These are phyloP conservation scores for Penicillium sp. DNA, from an alignment of 2,329 filamentous ascomycete species.

Conservation along the genomic window DNA sequence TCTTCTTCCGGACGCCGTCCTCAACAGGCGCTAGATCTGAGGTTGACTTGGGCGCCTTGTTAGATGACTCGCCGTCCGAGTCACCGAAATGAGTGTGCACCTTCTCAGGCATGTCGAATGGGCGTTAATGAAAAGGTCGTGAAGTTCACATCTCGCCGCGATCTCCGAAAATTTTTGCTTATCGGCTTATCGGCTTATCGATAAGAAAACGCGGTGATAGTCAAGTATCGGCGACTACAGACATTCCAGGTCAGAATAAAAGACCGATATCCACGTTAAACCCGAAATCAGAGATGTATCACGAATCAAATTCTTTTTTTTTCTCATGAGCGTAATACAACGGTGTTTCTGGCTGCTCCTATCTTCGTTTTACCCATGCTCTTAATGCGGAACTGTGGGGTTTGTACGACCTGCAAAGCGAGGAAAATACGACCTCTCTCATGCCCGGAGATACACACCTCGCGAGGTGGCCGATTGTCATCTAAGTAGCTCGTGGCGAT, in stretches of 20 bases:
- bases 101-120: slow-evolving; percentile 42
- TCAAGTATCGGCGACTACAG: not conserved
- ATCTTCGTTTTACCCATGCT: too few species aligned
- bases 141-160: not conserved
- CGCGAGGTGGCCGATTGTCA: too few species aligned
- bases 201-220: slow-evolving; percentile 1
- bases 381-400: too few species aligned
- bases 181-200: slow-evolving; percentile 19
- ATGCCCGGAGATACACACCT: too few species aligned
- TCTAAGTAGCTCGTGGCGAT: too few species aligned
- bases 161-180: slow-evolving; percentile 17
- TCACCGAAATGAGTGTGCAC: slow-evolving; percentile 40
- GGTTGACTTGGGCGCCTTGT: slow-evolving; percentile 12
- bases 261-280: not conserved
- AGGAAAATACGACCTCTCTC: too few species aligned
- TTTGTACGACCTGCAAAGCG: too few species aligned
- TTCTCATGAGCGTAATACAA: too few species aligned
- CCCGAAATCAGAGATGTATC: not conserved
- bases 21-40: slow-evolving; percentile 1
- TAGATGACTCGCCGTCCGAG: slow-evolving; percentile 26
- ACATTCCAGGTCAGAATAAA: not conserved
- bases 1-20: slow-evolving; percentile 21
- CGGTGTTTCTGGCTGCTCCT: too few species aligned
- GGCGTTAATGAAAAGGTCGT: not conserved
- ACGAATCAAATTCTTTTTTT: not conserved